Conservation (phyloP, 345 rosid species). For the Turritis glabra region DNA sequence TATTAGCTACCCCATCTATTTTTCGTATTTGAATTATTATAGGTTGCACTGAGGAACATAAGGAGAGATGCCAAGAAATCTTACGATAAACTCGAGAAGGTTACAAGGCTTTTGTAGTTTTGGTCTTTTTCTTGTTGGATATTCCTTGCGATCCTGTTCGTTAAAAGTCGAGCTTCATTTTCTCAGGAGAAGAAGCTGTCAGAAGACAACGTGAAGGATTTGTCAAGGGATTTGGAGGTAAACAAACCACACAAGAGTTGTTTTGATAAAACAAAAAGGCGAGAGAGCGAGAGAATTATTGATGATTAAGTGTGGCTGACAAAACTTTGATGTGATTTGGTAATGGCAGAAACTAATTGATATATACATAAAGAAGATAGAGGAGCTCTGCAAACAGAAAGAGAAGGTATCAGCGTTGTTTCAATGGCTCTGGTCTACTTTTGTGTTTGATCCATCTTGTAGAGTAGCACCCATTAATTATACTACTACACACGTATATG, state of each 20-base stretch:
- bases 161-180: not conserved
- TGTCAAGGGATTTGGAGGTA: conserved; percentile 91
- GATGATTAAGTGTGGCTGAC: conserved; percentile 13
- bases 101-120: conserved; percentile 18
- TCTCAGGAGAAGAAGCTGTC: conserved; percentile 91
- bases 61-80: conserved; percentile 92
- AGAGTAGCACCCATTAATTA: not conserved
- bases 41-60: conserved; percentile 94
- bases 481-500: not conserved
- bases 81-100: conserved; percentile 96
- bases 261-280: not conserved
- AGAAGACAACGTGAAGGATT: conserved; percentile 93
- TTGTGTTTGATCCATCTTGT: not conserved
- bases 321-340: not conserved
- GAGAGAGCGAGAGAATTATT: not conserved
- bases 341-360: conserved; percentile 80
- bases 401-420: conserved; percentile 62
- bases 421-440: not conserved
- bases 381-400: conserved; percentile 74
- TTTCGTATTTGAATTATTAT: conserved; percentile 21
- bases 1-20: not conserved
- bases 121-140: not conserved
- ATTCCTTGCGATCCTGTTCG: not conserved
- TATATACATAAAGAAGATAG: conserved; percentile 86
- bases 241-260: not conserved